phyloP scores from a whole-genome alignment of 306 rosid genomes.

The Lotus japonicus region DNA sequence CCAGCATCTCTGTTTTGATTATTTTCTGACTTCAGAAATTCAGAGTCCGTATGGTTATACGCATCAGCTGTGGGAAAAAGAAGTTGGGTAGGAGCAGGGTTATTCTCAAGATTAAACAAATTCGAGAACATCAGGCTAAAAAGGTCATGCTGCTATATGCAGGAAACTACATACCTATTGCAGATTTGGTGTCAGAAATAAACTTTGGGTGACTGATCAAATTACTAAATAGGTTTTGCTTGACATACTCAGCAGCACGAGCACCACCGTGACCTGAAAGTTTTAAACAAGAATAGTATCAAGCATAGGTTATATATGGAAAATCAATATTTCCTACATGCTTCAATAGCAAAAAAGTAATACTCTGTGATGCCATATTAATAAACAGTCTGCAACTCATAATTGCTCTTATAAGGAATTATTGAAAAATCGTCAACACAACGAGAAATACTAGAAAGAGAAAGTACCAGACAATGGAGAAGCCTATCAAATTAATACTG shows the following conservation, averaged over 20 bases:
- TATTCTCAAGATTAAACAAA: constrained; percentile 12
- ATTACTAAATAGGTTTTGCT: constrained; percentile 91
- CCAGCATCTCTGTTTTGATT: constrained; percentile 94
- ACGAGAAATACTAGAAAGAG: neutral
- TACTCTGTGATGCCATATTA: neutral
- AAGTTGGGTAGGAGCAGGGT: constrained; percentile 4
- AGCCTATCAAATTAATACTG: too few relatives aligned
- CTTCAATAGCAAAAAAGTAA: neutral
- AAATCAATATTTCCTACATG: neutral
- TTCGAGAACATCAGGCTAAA: neutral
- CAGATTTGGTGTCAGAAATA: constrained; percentile 91
- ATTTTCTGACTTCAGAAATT: constrained; percentile 94
- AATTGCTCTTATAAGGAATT: neutral
- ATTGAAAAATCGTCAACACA: neutral
- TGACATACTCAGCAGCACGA: constrained; percentile 97
- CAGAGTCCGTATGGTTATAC: constrained; percentile 81
- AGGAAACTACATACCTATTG: constrained; percentile 52
- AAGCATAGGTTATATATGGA: neutral
- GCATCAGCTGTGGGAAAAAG: constrained; percentile 73
- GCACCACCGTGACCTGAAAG: constrained; percentile 97
- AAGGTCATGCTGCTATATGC: neutral
- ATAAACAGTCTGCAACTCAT: neutral
- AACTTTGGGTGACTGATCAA: constrained; percentile 89
- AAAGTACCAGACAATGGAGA: neutral
- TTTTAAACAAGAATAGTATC: constrained; percentile 10